A percentile compares a stretch with the other conserved stretches of the same genome.
Evolutionary conservation across 306 rosid genomes (phyloP).

Genomic region (Castanea mollissima): DNA sequence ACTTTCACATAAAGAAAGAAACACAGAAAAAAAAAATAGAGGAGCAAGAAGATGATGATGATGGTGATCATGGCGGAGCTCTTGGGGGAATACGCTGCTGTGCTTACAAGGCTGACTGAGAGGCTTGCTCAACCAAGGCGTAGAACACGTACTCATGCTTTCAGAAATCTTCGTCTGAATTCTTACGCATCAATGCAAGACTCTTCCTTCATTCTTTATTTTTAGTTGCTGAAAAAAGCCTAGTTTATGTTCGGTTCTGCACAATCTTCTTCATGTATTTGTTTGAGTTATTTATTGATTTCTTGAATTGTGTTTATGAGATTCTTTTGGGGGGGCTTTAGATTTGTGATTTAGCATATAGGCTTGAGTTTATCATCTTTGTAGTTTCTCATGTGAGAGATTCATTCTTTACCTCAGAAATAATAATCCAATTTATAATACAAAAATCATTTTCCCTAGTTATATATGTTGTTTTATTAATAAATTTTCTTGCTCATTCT

Average conservation of each 20-base stretch:
- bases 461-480: no score
- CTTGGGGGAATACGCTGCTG: conserved; percentile 46
- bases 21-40: neutral
- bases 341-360: neutral
- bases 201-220: conserved; percentile 53
- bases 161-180: conserved; percentile 33
- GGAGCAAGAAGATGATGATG: conserved; percentile 52
- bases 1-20: neutral
- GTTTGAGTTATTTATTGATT: neutral
- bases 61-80: conserved; percentile 53
- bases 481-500: no score
- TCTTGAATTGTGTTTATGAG: neutral
- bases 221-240: conserved; percentile 3
- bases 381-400: neutral
- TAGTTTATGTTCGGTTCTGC: neutral
- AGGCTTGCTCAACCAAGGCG: conserved; percentile 30
- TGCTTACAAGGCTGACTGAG: conserved; percentile 38
- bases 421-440: neutral
- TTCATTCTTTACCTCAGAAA: neutral
- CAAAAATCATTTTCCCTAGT: no score
- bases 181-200: conserved; percentile 33
- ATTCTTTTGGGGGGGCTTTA: neutral
- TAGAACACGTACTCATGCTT: conserved; percentile 15
- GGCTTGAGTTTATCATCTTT: neutral
- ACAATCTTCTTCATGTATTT: neutral